A percentile compares a stretch with the other conserved stretches of the same genome.
phyloP scores from a whole-genome alignment of 495 filamentous ascomycete genomes.

The Aspergillus sclerotioniger region DNA sequence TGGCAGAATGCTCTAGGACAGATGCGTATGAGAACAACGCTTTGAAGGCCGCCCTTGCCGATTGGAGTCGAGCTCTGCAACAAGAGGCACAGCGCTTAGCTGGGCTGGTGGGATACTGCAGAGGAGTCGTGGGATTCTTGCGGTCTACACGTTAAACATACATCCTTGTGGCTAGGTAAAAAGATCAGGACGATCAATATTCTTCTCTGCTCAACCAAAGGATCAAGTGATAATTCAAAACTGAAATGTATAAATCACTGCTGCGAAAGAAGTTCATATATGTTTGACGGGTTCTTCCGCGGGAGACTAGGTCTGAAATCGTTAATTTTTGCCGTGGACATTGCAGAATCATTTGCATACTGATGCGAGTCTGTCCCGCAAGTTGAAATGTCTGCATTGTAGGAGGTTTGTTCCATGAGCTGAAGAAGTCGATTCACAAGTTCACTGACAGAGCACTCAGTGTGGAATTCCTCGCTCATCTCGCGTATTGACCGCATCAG shows the following conservation, averaged over 20 bases:
- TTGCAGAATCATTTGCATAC: neutral
- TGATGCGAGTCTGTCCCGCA: neutral
- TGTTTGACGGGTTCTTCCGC: neutral
- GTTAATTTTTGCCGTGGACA: neutral
- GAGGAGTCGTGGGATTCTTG: slow-evolving; percentile 85
- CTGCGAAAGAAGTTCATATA: slow-evolving; percentile 12
- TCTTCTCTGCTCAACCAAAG: neutral
- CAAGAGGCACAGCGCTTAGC: slow-evolving; percentile 68
- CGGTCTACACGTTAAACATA: slow-evolving; percentile 52
- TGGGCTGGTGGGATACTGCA: slow-evolving; percentile 77
- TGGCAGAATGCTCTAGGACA: slow-evolving; percentile 45
- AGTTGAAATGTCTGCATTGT: neutral
- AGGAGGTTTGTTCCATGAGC: neutral
- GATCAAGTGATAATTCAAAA: neutral
- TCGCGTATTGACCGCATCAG: slow-evolving; percentile 29
- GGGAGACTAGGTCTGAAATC: neutral
- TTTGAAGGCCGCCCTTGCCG: slow-evolving; percentile 52
- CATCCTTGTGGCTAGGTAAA: neutral
- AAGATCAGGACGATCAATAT: neutral
- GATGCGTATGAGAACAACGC: slow-evolving; percentile 35
- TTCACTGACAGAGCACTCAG: slow-evolving; percentile 5
- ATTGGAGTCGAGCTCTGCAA: slow-evolving; percentile 68
- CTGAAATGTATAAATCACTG: slow-evolving; percentile 6
- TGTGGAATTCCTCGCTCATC: slow-evolving; percentile 17
- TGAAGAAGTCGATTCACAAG: slow-evolving; percentile 17